A percentile compares a stretch with the other conserved stretches of the same genome.
phyloP scores from a whole-genome alignment of 2,329 filamentous ascomycete species.

The Penicillium sp. region DNA sequence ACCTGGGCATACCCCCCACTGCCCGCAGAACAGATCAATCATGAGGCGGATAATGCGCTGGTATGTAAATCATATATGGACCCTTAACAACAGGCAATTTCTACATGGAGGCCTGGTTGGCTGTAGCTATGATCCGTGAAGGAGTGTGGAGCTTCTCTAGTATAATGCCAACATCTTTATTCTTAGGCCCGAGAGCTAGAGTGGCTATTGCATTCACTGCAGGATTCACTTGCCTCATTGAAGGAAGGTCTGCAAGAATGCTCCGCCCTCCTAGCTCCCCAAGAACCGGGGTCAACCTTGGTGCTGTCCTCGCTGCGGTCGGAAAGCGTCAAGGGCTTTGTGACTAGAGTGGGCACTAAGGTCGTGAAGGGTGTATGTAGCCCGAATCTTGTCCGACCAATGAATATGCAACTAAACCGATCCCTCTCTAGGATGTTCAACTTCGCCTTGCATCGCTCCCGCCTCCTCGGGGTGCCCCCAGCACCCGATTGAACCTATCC shows the following conservation, averaged over 20 bases:
- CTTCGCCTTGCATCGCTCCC: constrained; percentile 62
- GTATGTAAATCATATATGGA: constrained; percentile 34
- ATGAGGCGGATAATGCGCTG: constrained; percentile 54
- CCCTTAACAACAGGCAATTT: background rate
- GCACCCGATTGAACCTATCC: constrained; percentile 54
- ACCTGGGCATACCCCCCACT: constrained; percentile 61
- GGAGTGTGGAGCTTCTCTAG: constrained; percentile 13
- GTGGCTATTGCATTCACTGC: constrained; percentile 62
- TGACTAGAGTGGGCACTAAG: constrained; percentile 85
- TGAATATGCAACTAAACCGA: background rate
- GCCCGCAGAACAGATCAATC: constrained; percentile 49
- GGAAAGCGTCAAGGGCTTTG: constrained; percentile 86
- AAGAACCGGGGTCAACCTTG: constrained; percentile 81
- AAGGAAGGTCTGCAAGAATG: constrained; percentile 81
- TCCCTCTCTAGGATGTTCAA: constrained; percentile 61
- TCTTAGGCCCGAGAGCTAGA: constrained; percentile 56
- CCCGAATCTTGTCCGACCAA: background rate
- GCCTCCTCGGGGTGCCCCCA: constrained; percentile 51
- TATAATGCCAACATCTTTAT: constrained; percentile 9
- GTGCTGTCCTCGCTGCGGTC: constrained; percentile 83
- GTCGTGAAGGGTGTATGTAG: constrained; percentile 80
- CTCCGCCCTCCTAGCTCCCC: constrained; percentile 77
- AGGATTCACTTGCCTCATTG: constrained; percentile 60
- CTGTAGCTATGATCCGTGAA: background rate
- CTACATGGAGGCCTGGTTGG: background rate